phyloP scores from a whole-genome alignment of 768 basidiomycete genomes.

The Rubroboletus pulcherrimus region DNA sequence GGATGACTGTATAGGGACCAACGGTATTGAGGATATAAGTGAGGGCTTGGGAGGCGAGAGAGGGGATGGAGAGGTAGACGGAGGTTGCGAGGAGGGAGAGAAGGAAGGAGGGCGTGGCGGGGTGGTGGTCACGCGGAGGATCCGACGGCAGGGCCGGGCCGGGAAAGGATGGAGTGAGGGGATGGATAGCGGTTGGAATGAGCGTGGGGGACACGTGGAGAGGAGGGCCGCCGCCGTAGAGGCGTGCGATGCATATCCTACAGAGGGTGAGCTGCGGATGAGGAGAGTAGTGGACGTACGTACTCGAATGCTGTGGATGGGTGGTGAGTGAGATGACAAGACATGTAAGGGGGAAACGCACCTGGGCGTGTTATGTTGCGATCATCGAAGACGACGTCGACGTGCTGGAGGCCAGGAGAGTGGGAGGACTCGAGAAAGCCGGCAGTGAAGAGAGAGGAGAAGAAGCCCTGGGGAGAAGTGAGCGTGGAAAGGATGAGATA shows the following conservation, averaged over 20 bases:
- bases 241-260: conserved; percentile 79
- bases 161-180: conserved; percentile 68
- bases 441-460: conserved; percentile 79
- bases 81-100: conserved; percentile 85
- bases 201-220: conserved; percentile 63
- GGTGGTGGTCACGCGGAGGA: conserved; percentile 56
- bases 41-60: conserved; percentile 73
- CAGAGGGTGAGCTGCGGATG: conserved; percentile 11
- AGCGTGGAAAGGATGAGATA: not conserved
- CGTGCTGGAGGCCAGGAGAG: conserved; percentile 40
- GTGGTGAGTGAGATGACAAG: not conserved
- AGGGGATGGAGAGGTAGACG: conserved; percentile 79
- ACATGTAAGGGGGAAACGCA: conserved; percentile 34
- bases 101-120: conserved; percentile 75
- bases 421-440: conserved; percentile 64
- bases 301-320: conserved; percentile 76
- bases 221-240: conserved; percentile 83
- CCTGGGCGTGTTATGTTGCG: conserved; percentile 85
- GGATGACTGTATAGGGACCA: conserved; percentile 70
- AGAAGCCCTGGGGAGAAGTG: conserved; percentile 63
- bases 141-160: conserved; percentile 21
- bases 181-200: conserved; percentile 61
- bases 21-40: conserved; percentile 66
- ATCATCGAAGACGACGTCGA: conserved; percentile 76
- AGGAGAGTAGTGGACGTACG: conserved; percentile 30